These are phyloP conservation scores for Silene conica DNA, from an alignment of 148 eudicot genomes.

Conservation along the genomic window DNA sequence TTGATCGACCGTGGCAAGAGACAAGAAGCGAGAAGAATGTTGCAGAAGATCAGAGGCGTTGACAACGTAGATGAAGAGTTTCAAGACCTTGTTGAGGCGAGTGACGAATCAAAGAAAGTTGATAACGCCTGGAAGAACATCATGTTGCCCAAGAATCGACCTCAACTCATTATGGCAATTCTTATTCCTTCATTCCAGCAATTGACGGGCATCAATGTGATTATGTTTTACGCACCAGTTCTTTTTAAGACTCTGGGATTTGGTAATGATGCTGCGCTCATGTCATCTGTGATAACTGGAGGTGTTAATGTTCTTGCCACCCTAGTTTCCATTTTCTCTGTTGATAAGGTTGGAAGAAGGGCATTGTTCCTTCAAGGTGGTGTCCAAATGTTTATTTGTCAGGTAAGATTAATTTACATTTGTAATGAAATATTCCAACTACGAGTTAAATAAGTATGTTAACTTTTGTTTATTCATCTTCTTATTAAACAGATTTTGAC, in stretches of 20 bases:
- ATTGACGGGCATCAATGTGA: conserved; percentile 29
- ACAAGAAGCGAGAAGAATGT: too few species aligned
- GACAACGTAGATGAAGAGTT: too few species aligned
- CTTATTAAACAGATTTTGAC: conserved; percentile 15
- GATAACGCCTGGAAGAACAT: conserved; percentile 7
- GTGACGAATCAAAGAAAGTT: too few species aligned
- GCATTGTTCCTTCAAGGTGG: conserved; percentile 37
- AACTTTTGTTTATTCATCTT: not conserved
- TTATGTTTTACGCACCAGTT: conserved; percentile 36
- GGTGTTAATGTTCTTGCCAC: conserved; percentile 39
- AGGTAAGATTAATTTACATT: conserved; percentile 8
- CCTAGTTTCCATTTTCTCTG: conserved; percentile 26
- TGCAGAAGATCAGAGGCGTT: too few species aligned
- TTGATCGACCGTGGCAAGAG: too few species aligned
- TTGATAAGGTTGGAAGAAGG: conserved; percentile 36
- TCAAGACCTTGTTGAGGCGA: too few species aligned
- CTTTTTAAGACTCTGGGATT: conserved; percentile 32
- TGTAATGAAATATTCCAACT: too few species aligned
- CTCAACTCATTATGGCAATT: conserved; percentile 28
- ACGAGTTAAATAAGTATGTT: too few species aligned
- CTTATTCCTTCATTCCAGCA: conserved; percentile 30
- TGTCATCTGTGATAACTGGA: conserved; percentile 39
- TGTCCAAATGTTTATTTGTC: conserved; percentile 34
- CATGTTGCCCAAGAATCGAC: conserved; percentile 20
- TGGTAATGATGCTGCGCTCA: conserved; percentile 26